These are phyloP conservation scores for Castanospermum australe DNA, from an alignment of 306 rosid genomes.

Conservation along the genomic window DNA sequence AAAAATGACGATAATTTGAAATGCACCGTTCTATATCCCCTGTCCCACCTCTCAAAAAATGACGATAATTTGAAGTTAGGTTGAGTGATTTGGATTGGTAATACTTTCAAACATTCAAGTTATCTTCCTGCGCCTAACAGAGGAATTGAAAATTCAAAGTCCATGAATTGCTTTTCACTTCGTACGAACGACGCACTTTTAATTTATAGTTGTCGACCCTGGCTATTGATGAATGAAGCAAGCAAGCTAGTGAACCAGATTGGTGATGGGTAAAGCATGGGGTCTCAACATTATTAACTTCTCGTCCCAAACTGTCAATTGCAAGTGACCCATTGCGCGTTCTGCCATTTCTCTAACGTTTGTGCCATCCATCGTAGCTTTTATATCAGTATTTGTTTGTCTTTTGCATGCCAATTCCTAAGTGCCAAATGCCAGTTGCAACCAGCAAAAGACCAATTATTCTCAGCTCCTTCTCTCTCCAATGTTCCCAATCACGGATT, in stretches of 20 bases:
- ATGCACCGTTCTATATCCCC: too few species aligned
- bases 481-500: neutral
- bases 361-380: neutral
- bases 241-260: too few species aligned
- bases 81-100: too few species aligned
- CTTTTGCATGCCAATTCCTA: neutral
- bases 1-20: too few species aligned
- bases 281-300: conserved; percentile 2
- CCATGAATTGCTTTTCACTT: neutral
- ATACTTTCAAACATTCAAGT: too few species aligned
- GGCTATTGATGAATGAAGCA: neutral
- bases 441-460: neutral
- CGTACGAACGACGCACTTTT: neutral
- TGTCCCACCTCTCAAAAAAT: too few species aligned
- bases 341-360: neutral
- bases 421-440: neutral
- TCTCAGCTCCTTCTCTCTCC: neutral
- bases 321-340: neutral
- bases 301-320: neutral
- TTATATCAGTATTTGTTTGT: neutral
- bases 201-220: neutral
- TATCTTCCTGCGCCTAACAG: too few species aligned
- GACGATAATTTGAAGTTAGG: too few species aligned
- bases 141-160: too few species aligned
- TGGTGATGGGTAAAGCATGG: neutral